Base-by-base conservation (phyloP, 202 grass and related monocot species). In the Setaria viridis region DNA sequence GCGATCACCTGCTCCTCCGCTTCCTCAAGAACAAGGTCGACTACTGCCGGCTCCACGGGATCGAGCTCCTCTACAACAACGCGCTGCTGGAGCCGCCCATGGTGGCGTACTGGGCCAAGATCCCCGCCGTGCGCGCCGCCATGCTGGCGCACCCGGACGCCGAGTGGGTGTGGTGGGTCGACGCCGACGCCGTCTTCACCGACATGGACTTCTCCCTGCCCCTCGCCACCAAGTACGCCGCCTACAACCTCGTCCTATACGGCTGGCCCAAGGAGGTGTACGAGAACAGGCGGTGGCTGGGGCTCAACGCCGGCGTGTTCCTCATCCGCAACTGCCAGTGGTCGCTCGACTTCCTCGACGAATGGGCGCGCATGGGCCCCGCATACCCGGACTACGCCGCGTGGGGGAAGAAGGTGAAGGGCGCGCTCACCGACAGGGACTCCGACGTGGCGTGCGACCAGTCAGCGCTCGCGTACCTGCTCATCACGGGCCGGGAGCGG, bases 311-410 rank as follows among this genome's bases (percentile, higher is more conserved):
- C 46, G 92, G 92, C 32, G 90, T 94, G 4, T 97, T 97, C 72
- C 63, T 97, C 70, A 88, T 97, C 76, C 85, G 95, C 56, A 97
- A 97, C 60, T 97, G 95, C 92, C 95, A 97, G 76, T 97, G 95
- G 95, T 84, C 90, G 33, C 85, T 97, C 16, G 95, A 97, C 68
- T 77, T 97, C 89, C 84, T 97, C 81, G 92, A 77, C 55, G 82
- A 20, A 21, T 47, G 43, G 59, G 42, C 43, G 2, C 8, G 74
- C 3, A 91, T 93, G 88, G 88, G 91, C 0, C 91, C 91, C 0
- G 78, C 81, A 2, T 87, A 48, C n/a, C 82, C 86, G 70, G 84
- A 81, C 41, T 46, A 87, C 39, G 67, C 10, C 8, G 7, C 20
- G 57, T 81, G 85, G 72, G 88, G 91, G 16, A 47, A 81, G 56